These are phyloP conservation scores for Arabidopsis hybrid DNA, from an alignment of 441 rosid species.

Conservation along the genomic window DNA sequence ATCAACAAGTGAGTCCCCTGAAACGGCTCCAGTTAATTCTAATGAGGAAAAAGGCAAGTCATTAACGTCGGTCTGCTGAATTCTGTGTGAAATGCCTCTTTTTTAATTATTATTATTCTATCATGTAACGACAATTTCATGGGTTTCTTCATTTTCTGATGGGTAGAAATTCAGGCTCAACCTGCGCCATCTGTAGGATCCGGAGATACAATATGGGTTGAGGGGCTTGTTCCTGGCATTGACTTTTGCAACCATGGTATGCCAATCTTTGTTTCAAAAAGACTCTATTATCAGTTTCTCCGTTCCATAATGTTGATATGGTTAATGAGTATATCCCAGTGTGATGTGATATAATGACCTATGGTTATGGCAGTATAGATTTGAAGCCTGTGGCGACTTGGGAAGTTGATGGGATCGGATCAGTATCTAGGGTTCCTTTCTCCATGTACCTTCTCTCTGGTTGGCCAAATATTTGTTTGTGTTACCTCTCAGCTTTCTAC, in stretches of 20 bases:
- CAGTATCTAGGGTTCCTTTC: constrained; percentile 63
- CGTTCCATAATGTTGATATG: constrained; percentile 27
- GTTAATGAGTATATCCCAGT: constrained; percentile 17
- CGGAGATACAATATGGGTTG: constrained; percentile 84
- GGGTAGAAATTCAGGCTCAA: constrained; percentile 47
- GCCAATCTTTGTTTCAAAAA: constrained; percentile 21
- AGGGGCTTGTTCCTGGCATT: constrained; percentile 98
- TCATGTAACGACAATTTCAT: constrained; percentile 20
- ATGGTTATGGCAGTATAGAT: constrained; percentile 53
- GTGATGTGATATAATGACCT: constrained; percentile 20
- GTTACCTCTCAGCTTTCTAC: constrained; percentile 29
- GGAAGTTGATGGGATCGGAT: constrained; percentile 95
- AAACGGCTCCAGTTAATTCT: constrained; percentile 26
- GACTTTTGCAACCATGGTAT: constrained; percentile 98
- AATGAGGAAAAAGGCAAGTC: constrained; percentile 51
- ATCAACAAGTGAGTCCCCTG: constrained; percentile 33
- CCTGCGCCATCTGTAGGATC: constrained; percentile 49
- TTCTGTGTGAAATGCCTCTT: neutral
- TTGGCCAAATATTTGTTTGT: constrained; percentile 35
- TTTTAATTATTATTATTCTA: neutral
- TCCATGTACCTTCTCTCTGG: constrained; percentile 97
- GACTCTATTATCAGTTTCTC: constrained; percentile 3
- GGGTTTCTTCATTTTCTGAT: constrained; percentile 33
- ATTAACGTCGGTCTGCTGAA: constrained; percentile 19
- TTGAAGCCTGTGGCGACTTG: constrained; percentile 87